These are phyloP conservation scores for Capronia coronata DNA, from an alignment of 2,329 filamentous ascomycete species.

Conservation along the genomic window DNA sequence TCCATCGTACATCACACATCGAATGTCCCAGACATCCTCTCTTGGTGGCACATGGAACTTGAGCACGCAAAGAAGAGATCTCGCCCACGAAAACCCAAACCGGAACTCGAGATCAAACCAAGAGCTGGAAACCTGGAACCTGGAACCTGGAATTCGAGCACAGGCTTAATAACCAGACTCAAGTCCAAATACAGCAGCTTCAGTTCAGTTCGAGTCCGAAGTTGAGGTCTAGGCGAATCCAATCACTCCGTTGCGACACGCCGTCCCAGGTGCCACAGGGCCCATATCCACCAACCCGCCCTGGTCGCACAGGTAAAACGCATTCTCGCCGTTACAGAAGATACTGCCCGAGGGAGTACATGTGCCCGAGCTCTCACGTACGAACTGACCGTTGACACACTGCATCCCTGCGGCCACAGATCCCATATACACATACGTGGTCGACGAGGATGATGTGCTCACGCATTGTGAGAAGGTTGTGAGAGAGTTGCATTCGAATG, in stretches of 20 bases:
- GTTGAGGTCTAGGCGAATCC: constrained; percentile 5
- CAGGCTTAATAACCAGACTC: too few species aligned
- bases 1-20: too few species aligned
- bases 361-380: constrained; percentile 18
- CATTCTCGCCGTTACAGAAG: constrained; percentile 16
- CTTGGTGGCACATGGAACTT: too few species aligned
- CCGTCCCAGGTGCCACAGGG: constrained; percentile 35
- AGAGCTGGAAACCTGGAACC: too few species aligned
- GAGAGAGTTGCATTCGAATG: constrained; percentile 33
- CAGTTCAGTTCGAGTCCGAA: too few species aligned
- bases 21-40: too few species aligned
- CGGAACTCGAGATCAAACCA: too few species aligned
- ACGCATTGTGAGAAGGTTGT: constrained; percentile 36
- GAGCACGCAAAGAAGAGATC: too few species aligned
- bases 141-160: too few species aligned
- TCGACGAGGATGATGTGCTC: constrained; percentile 19
- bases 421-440: constrained; percentile 25
- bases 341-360: constrained; percentile 21
- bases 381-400: constrained; percentile 22
- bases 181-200: too few species aligned
- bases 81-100: too few species aligned
- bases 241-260: constrained; percentile 28
- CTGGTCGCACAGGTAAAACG: constrained; percentile 24
- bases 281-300: constrained; percentile 35
- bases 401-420: constrained; percentile 23